These are phyloP conservation scores for Mollisiaceae sp. DNA, from an alignment of 2,329 filamentous ascomycete species.

Conservation along the genomic window DNA sequence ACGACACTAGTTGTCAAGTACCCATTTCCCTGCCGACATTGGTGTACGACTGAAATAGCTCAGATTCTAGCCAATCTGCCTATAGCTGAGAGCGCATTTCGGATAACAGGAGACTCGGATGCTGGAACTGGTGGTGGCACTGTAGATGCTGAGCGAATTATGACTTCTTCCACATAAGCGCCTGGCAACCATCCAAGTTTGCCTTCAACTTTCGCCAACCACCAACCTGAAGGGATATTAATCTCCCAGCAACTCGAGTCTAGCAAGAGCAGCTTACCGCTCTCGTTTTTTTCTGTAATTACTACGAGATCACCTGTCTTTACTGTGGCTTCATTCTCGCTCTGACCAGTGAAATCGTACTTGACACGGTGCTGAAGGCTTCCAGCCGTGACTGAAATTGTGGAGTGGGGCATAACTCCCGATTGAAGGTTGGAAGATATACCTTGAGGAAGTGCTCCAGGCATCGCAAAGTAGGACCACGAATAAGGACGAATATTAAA, in stretches of 20 bases:
- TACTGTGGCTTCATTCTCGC: background rate
- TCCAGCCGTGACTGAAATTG: background rate
- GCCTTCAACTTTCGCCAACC: background rate
- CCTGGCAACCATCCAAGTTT: background rate
- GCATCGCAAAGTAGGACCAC: no score
- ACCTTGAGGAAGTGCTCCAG: no score
- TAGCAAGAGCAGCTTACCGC: background rate
- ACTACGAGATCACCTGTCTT: background rate
- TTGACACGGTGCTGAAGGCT: background rate
- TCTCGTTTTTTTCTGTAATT: background rate
- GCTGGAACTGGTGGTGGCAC: background rate
- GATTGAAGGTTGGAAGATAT: no score
- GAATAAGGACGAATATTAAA: background rate
- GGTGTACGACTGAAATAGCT: background rate
- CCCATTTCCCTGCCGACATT: no score
- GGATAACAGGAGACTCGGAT: background rate
- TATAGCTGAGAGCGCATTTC: background rate
- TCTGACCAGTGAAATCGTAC: background rate
- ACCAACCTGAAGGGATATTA: background rate
- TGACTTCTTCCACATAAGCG: background rate
- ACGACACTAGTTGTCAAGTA: no score
- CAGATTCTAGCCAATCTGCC: background rate
- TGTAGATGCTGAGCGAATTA: background rate
- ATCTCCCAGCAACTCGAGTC: background rate
- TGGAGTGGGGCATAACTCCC: background rate